A percentile compares a stretch with the other conserved stretches of the same genome.
Conservation (phyloP, 2,329 filamentous ascomycete genomes). For the Apiospora pterosperma region DNA sequence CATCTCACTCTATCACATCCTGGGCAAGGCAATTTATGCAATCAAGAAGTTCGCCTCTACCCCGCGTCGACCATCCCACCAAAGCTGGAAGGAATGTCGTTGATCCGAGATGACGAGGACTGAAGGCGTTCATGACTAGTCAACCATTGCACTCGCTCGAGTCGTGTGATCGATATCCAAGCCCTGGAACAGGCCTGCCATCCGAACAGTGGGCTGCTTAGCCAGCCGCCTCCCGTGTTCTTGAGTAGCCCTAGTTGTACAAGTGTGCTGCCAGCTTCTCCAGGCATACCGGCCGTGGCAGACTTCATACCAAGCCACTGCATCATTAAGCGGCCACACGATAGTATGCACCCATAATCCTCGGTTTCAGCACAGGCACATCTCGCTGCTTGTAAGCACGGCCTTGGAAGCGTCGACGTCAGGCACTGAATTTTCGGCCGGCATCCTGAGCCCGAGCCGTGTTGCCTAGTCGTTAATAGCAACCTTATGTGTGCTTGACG, state of each 20-base stretch:
- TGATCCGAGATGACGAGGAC: constrained; percentile 28
- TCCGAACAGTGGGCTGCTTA: neutral
- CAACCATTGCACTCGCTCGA: too few species aligned
- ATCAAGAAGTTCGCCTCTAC: constrained; percentile 5
- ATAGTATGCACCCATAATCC: neutral
- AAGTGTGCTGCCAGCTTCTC: neutral
- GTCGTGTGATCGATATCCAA: neutral
- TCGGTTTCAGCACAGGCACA: neutral
- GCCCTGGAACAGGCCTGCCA: neutral
- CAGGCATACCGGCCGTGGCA: neutral
- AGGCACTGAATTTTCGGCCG: neutral
- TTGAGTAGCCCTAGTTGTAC: neutral
- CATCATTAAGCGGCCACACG: neutral
- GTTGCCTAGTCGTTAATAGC: neutral
- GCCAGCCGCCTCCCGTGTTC: neutral
- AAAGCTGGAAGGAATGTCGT: constrained; percentile 20
- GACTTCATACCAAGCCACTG: neutral
- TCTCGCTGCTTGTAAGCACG: neutral
- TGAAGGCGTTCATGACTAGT: neutral
- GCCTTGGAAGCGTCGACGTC: neutral
- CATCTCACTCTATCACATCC: neutral
- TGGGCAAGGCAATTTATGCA: neutral
- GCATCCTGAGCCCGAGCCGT: neutral
- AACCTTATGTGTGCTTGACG: neutral
- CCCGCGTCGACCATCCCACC: neutral